Percentiles rank a stretch among this genome's conserved stretches.
Conservation (phyloP, 495 filamentous ascomycete genomes). For the Penicillium odoratum region DNA sequence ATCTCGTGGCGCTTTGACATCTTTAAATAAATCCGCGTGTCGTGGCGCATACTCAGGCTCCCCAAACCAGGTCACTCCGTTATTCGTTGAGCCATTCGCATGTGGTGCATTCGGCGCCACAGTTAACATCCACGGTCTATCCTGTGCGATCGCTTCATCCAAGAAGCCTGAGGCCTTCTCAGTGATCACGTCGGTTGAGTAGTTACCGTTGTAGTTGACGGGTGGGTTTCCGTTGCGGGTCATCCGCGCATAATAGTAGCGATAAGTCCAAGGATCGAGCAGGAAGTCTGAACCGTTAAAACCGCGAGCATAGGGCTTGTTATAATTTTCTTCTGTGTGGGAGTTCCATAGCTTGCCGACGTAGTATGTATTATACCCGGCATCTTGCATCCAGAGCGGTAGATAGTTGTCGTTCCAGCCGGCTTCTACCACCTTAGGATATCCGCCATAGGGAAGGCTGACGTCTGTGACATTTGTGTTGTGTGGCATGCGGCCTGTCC, state of each 20-base stretch:
- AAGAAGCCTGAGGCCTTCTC: conserved; percentile 60
- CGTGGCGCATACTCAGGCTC: conserved; percentile 32
- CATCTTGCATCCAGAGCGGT: conserved; percentile 65
- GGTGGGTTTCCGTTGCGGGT: conserved; percentile 57
- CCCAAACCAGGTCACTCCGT: conserved; percentile 24
- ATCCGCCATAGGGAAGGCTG: conserved; percentile 59
- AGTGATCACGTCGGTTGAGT: conserved; percentile 60
- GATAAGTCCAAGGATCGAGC: conserved; percentile 68
- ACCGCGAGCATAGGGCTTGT: conserved; percentile 55
- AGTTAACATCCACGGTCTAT: conserved; percentile 62
- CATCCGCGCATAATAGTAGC: conserved; percentile 60
- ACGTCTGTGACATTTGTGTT: conserved; percentile 73
- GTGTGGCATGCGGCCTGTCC: conserved; percentile 63
- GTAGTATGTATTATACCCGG: conserved; percentile 69
- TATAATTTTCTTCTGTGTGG: conserved; percentile 56
- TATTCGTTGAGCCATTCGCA: conserved; percentile 27
- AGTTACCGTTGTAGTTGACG: conserved; percentile 50
- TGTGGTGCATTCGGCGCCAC: conserved; percentile 67
- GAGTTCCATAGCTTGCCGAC: conserved; percentile 69
- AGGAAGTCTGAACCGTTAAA: conserved; percentile 59
- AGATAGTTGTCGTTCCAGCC: conserved; percentile 66
- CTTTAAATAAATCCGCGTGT: conserved; percentile 33
- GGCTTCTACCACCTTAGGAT: conserved; percentile 61
- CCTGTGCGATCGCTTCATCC: conserved; percentile 50
- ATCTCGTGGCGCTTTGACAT: conserved; percentile 28